These are phyloP conservation scores for Kuraishia ogatae DNA, from an alignment of 805 yeast genomes.

Conservation along the genomic window DNA sequence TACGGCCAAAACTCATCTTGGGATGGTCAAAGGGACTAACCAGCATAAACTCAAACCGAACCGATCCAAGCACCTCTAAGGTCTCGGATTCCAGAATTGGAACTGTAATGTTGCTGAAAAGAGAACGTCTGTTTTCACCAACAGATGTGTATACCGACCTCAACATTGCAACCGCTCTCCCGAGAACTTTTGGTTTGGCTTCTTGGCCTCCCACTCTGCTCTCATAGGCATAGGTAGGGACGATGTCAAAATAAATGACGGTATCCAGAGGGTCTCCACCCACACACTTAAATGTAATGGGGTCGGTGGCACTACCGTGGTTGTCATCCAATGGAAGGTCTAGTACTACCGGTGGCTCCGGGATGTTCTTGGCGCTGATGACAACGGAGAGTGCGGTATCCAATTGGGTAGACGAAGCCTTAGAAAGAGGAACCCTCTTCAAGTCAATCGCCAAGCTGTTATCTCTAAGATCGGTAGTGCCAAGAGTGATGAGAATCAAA, in stretches of 20 bases:
- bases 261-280: slow-evolving; percentile 42
- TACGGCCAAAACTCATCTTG: slow-evolving; percentile 51
- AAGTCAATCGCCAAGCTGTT: slow-evolving; percentile 51
- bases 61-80: slow-evolving; percentile 66
- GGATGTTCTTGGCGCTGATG: slow-evolving; percentile 34
- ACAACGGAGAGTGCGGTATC: slow-evolving; percentile 82
- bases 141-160: slow-evolving; percentile 54
- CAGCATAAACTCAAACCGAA: slow-evolving; percentile 66
- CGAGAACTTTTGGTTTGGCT: slow-evolving; percentile 38
- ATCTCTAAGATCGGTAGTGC: slow-evolving; percentile 73
- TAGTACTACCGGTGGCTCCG: slow-evolving; percentile 50
- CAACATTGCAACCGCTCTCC: slow-evolving; percentile 76
- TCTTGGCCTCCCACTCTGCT: slow-evolving; percentile 11
- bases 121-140: slow-evolving; percentile 57
- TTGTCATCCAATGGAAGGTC: slow-evolving; percentile 83
- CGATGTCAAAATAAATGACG: slow-evolving; percentile 69
- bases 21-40: slow-evolving; percentile 70
- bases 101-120: slow-evolving; percentile 55
- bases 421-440: slow-evolving; percentile 66
- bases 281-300: slow-evolving; percentile 61
- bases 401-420: slow-evolving; percentile 71
- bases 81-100: slow-evolving; percentile 72
- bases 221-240: slow-evolving; percentile 69
- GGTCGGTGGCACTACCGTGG: slow-evolving; percentile 59
- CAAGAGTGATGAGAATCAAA: slow-evolving; percentile 72